Evolutionary conservation across 2,329 filamentous ascomycete species (phyloP).

Genomic region (Microcyclosporella mali): DNA sequence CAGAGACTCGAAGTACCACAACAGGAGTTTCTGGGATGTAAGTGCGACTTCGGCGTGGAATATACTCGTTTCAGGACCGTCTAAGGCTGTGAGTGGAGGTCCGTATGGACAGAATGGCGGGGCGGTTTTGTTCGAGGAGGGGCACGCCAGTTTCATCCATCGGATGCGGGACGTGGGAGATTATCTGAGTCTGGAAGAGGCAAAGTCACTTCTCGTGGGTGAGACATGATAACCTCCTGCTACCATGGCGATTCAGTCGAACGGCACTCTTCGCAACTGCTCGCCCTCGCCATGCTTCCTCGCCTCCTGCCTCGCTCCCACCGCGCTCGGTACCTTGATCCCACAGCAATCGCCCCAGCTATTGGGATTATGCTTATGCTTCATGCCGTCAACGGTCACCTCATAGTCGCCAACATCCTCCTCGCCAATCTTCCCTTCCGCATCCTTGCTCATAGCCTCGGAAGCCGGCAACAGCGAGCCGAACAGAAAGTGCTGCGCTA

Average conservation of each 20-base stretch:
- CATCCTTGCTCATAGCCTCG: slow-evolving; percentile 70
- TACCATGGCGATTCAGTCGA: slow-evolving; percentile 52
- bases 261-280: slow-evolving; percentile 67
- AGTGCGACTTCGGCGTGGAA: no score
- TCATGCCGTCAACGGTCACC: slow-evolving; percentile 59
- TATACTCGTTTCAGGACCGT: no score
- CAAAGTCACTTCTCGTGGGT: no score
- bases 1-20: no score
- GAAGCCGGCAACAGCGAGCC: slow-evolving; percentile 75
- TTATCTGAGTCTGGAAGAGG: no score
- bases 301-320: slow-evolving; percentile 85
- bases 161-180: no score
- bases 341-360: slow-evolving; percentile 95
- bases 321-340: slow-evolving; percentile 90
- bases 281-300: slow-evolving; percentile 64
- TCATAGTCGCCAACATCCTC: slow-evolving; percentile 51
- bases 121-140: no score
- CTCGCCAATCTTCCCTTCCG: slow-evolving; percentile 46
- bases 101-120: no score
- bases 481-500: slow-evolving; percentile 98
- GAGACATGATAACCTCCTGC: no score
- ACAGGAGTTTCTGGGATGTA: no score
- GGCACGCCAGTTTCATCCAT: no score
- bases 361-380: slow-evolving; percentile 51
- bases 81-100: no score